Conservation (phyloP, 345 rosid species). For the Clausena lansium region DNA sequence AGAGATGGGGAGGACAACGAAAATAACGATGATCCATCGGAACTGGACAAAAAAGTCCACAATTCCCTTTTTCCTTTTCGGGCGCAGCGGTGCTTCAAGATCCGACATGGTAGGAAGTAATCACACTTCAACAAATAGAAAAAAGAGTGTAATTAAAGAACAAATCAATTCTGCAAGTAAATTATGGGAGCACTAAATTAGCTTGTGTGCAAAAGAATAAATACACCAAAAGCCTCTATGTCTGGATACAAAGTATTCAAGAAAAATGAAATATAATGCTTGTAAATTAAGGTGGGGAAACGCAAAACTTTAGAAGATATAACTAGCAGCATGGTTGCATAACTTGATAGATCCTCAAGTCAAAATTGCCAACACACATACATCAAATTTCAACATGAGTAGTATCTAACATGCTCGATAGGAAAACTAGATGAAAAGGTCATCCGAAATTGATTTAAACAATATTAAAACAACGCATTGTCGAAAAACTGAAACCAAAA, state of each 20-base stretch:
- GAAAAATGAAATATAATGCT: neutral
- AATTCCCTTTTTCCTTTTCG: constrained; percentile 81
- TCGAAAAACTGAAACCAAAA: neutral
- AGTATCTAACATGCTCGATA: neutral
- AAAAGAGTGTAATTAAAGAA: neutral
- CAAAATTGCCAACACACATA: neutral
- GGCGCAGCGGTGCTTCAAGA: constrained; percentile 75
- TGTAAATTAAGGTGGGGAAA: neutral
- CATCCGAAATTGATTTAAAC: neutral
- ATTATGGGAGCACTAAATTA: neutral
- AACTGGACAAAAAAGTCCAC: constrained; percentile 86
- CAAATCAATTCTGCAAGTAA: neutral
- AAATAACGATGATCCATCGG: constrained; percentile 89
- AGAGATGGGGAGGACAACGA: constrained; percentile 92
- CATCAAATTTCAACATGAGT: neutral
- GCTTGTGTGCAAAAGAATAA: neutral
- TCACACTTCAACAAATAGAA: constrained; percentile 29
- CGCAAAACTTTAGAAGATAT: neutral
- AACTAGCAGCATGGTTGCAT: neutral
- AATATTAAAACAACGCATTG: neutral
- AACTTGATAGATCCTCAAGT: neutral
- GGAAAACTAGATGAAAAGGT: neutral
- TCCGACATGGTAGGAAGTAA: constrained; percentile 58
- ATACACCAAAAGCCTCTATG: neutral
- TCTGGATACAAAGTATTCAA: neutral